Evolutionary conservation across 1,139 yeast genomes (phyloP).

Genomic region (Yamadazyma spencermartinsiae): DNA sequence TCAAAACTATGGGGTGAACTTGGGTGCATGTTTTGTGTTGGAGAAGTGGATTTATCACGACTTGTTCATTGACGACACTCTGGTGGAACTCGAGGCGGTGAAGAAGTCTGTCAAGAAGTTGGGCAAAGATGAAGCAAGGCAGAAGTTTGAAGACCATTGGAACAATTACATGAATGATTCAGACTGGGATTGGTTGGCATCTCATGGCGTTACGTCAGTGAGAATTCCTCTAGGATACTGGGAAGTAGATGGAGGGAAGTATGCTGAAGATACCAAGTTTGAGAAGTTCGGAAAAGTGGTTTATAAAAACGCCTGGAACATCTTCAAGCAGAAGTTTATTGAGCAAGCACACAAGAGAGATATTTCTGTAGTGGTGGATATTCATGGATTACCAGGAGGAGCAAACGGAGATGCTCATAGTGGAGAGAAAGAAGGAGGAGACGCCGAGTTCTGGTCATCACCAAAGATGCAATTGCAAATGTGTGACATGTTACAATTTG

Average conservation of each 20-base stretch:
- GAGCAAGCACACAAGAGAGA: slow-evolving; percentile 53
- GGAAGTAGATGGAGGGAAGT: slow-evolving; percentile 69
- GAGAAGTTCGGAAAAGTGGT: slow-evolving; percentile 47
- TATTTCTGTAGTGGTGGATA: slow-evolving; percentile 77
- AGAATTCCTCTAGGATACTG: slow-evolving; percentile 92
- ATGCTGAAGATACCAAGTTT: slow-evolving; percentile 62
- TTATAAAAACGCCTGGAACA: slow-evolving; percentile 71
- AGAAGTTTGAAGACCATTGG: slow-evolving; percentile 71
- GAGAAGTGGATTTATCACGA: slow-evolving; percentile 74
- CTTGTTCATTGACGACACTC: slow-evolving; percentile 56
- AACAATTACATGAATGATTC: slow-evolving; percentile 56
- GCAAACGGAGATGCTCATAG: slow-evolving; percentile 85
- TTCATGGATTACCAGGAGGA: slow-evolving; percentile 91
- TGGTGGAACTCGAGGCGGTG: slow-evolving; percentile 72
- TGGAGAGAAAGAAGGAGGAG: slow-evolving; percentile 57
- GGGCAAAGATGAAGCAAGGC: slow-evolving; percentile 58
- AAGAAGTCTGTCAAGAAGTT: slow-evolving; percentile 41
- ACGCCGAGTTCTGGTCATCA: slow-evolving; percentile 65
- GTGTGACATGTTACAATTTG: slow-evolving; percentile 53
- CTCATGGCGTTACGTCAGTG: slow-evolving; percentile 69
- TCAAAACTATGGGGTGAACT: slow-evolving; percentile 78
- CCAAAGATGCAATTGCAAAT: slow-evolving; percentile 46
- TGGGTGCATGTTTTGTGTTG: slow-evolving; percentile 80
- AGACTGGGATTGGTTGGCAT: slow-evolving; percentile 78
- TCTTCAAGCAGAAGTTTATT: slow-evolving; percentile 50